A percentile compares a stretch with the other conserved stretches of the same genome.
These are phyloP conservation scores for Gigaspora rosea DNA, from an alignment of 192 early-diverging fungal species.

Conservation along the genomic window DNA sequence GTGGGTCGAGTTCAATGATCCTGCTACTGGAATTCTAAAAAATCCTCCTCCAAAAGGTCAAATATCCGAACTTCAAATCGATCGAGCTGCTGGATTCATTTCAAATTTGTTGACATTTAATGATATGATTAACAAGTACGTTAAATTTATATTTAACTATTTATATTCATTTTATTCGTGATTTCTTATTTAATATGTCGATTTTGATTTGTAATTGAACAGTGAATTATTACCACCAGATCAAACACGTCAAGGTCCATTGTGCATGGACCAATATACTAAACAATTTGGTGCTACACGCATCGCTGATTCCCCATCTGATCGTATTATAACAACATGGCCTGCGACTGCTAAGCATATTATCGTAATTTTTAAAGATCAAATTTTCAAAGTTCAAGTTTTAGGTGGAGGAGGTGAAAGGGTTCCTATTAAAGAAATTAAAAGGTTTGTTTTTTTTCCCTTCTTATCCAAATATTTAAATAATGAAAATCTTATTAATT, in stretches of 20 bases:
- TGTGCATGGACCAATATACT: slow-evolving; percentile 96
- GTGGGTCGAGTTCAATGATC: slow-evolving; percentile 75
- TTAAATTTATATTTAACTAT: slow-evolving; percentile 31
- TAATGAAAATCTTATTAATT: neutral
- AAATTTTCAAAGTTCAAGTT: slow-evolving; percentile 84
- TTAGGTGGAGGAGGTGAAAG: slow-evolving; percentile 64
- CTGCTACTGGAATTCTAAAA: slow-evolving; percentile 46
- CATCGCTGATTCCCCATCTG: slow-evolving; percentile 65
- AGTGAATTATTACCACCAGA: slow-evolving; percentile 67
- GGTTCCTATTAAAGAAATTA: slow-evolving; percentile 52
- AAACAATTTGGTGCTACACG: slow-evolving; percentile 83
- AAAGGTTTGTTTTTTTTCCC: slow-evolving; percentile 45
- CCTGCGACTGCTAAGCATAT: slow-evolving; percentile 80
- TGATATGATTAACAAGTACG: slow-evolving; percentile 65
- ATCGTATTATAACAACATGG: slow-evolving; percentile 70
- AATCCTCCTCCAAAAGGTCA: slow-evolving; percentile 46
- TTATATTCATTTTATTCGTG: slow-evolving; percentile 3
- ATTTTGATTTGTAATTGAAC: neutral
- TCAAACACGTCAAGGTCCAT: slow-evolving; percentile 62
- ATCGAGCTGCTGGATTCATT: slow-evolving; percentile 73
- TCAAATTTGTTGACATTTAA: slow-evolving; percentile 72
- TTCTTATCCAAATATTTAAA: neutral
- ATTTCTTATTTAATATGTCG: neutral
- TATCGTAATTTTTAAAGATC: slow-evolving; percentile 81
- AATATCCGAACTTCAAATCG: slow-evolving; percentile 76